Evolutionary conservation across 306 rosid genomes (phyloP).

Genomic region (Vigna angularis): DNA sequence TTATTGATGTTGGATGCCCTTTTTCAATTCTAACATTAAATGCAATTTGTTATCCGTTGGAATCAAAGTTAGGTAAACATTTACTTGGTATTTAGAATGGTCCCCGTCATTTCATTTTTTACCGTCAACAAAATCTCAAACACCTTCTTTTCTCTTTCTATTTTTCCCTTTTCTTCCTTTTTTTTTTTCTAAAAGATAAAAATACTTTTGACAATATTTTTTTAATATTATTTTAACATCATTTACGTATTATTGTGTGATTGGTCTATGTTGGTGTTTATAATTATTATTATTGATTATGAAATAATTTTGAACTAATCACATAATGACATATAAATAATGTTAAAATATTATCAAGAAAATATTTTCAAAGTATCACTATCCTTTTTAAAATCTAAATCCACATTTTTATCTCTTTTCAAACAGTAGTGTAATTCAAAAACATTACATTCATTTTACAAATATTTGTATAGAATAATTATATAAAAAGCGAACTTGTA

Average conservation of each 20-base stretch:
- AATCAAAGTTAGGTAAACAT: not conserved
- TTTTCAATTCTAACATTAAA: not conserved
- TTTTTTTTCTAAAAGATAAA: not conserved
- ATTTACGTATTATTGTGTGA: too few relatives aligned
- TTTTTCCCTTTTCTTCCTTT: not conserved
- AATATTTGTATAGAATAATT: too few relatives aligned
- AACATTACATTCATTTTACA: too few relatives aligned
- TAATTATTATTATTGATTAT: too few relatives aligned
- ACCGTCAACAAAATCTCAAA: not conserved
- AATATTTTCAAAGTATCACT: too few relatives aligned
- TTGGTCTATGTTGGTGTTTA: too few relatives aligned
- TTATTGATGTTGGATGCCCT: not conserved
- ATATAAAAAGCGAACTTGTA: too few relatives aligned
- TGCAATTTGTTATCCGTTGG: slow-evolving; percentile 1
- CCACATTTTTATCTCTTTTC: not conserved
- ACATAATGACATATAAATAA: too few relatives aligned
- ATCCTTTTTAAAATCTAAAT: not conserved
- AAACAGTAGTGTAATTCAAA: not conserved
- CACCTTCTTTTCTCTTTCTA: not conserved
- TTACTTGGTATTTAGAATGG: not conserved
- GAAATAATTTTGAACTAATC: too few relatives aligned
- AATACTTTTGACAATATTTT: too few relatives aligned
- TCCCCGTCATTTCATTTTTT: not conserved
- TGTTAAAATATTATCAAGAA: too few relatives aligned
- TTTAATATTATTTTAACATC: too few relatives aligned